Conservation (phyloP, 495 filamentous ascomycete species). For the Tuber magnatum region DNA sequence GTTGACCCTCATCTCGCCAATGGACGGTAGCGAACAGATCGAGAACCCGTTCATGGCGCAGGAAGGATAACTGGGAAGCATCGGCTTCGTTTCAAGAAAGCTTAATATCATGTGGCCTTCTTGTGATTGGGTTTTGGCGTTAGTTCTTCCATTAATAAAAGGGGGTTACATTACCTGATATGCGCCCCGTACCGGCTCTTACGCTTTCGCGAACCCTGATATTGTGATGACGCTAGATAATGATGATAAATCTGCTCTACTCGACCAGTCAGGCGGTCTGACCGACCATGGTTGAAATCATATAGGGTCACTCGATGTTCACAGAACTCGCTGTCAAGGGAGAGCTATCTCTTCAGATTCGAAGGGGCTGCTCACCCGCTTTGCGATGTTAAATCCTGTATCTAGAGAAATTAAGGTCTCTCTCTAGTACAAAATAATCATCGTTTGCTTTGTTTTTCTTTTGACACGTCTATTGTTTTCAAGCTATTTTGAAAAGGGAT, state of each 20-base stretch:
- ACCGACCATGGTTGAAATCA: background rate
- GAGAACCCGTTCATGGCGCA: conserved; percentile 79
- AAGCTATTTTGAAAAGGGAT: background rate
- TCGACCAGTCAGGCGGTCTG: background rate
- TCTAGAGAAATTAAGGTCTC: background rate
- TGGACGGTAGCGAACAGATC: conserved; percentile 92
- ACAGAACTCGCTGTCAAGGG: background rate
- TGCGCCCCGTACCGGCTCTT: background rate
- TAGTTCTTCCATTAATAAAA: conserved; percentile 2
- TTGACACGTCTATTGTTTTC: background rate
- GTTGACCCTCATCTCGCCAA: conserved; percentile 81
- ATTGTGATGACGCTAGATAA: background rate
- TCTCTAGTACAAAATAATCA: background rate
- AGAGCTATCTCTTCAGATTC: background rate
- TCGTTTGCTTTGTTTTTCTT: background rate
- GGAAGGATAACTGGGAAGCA: conserved; percentile 44
- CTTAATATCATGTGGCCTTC: background rate
- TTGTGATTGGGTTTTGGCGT: conserved; percentile 1
- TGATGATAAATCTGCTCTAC: background rate
- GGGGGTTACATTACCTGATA: background rate
- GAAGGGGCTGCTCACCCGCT: background rate
- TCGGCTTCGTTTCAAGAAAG: background rate
- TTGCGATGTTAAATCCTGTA: background rate
- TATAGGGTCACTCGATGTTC: background rate
- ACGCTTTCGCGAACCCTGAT: background rate